Percentiles rank a stretch among this genome's conserved stretches.
phyloP scores from a whole-genome alignment of 805 yeast species.

The Starmerella bacillaris region DNA sequence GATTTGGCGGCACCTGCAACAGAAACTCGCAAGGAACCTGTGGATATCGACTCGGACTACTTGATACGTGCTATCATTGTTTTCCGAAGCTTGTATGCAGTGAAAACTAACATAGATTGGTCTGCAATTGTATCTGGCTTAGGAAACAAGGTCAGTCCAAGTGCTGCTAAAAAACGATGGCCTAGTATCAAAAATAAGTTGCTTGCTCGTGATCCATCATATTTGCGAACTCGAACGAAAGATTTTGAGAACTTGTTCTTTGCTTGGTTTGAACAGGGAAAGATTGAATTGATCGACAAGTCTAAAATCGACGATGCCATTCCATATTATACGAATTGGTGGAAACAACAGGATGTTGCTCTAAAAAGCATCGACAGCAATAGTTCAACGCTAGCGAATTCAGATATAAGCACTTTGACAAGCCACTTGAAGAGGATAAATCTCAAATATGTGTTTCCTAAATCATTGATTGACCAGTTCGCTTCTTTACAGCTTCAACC shows the following conservation, averaged over 20 bases:
- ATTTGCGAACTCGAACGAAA: constrained; percentile 34
- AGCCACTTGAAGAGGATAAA: background rate
- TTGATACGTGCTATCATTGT: constrained; percentile 29
- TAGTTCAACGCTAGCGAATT: background rate
- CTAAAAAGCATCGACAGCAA: background rate
- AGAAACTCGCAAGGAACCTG: background rate
- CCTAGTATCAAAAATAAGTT: constrained; percentile 39
- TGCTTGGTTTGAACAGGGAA: constrained; percentile 39
- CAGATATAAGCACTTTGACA: background rate
- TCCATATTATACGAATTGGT: constrained; percentile 36
- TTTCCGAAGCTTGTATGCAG: constrained; percentile 46
- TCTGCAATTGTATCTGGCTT: constrained; percentile 36
- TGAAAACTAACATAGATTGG: constrained; percentile 42
- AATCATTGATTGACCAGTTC: constrained; percentile 6
- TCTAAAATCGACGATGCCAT: constrained; percentile 32
- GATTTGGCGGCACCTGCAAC: constrained; percentile 1
- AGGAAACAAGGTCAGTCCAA: constrained; percentile 25
- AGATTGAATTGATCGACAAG: constrained; percentile 22
- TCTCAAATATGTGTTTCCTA: background rate
- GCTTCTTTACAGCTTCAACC: constrained; percentile 6
- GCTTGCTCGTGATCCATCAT: constrained; percentile 36
- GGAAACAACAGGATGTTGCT: constrained; percentile 26
- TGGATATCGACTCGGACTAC: constrained; percentile 28
- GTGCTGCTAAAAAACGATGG: constrained; percentile 48
- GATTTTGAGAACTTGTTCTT: constrained; percentile 53